Conservation (phyloP, 208 protist genomes). For the Tritrichomonas musculus region DNA sequence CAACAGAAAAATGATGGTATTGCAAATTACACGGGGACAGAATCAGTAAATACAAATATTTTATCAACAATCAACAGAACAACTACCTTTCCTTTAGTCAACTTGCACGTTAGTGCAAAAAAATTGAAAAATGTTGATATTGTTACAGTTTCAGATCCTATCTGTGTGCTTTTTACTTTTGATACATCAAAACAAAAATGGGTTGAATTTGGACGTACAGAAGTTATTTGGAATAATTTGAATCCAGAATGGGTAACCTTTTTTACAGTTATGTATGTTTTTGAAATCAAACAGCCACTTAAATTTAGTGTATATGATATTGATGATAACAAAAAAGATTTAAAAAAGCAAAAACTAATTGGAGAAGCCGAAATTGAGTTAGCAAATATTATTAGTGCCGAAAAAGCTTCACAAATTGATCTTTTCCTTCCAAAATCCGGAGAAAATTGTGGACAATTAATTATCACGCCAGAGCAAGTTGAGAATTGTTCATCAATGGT, state of each 20-base stretch:
- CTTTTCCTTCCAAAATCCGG: neutral
- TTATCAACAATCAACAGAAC: neutral
- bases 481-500: neutral
- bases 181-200: neutral
- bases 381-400: neutral
- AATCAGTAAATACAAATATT: neutral
- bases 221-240: slow-evolving; percentile 25
- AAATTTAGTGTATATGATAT: neutral
- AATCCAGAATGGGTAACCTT: slow-evolving; percentile 28
- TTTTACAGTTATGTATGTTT: neutral
- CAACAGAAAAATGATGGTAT: neutral
- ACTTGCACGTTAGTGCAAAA: neutral
- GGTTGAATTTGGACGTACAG: neutral
- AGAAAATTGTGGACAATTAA: neutral
- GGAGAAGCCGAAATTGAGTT: neutral
- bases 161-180: neutral
- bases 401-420: neutral
- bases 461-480: slow-evolving; percentile 13
- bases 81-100: neutral
- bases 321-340: neutral
- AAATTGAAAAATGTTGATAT: neutral
- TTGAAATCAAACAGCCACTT: neutral
- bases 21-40: neutral
- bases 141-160: slow-evolving; percentile 1
- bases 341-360: neutral